Base-by-base conservation (phyloP, 257 asterid genomes). In the Oldenlandia corymbosa region DNA sequence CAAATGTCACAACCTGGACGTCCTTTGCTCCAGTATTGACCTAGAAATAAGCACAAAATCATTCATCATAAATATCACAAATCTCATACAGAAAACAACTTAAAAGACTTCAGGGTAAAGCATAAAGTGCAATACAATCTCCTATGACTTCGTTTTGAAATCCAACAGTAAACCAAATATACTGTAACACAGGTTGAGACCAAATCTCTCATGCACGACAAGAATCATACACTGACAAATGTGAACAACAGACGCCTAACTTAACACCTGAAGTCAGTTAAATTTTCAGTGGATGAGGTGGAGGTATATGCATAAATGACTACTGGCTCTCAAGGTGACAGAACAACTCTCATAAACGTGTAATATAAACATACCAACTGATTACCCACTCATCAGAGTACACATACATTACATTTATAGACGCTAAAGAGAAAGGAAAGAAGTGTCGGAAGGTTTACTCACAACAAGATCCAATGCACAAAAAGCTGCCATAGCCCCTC, bases 401-500 rank as follows among this genome's bases (percentile, higher is more conserved):
- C n/a, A 31, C 21, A 21, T 2, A 3, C n/a, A 12, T 32, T 21
- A 13, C 42, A 59, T 17, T 8, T 23, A 26, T 13, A 18, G 27
- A 27, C 49, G 8, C 21, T n/a, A 21, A 5, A 4, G 9, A 37
- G 65, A 47, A 9, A 47, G 63, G 47, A 65, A 56, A 18, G 72
- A 65, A 0, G 14, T 41, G 7, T 51, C 18, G 14, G 48, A 37
- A 20, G 17, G 14, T 48, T 14, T 58, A 31, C 36, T 73, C 84
- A 93, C 99, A 51, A 50, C 76, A 61, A 93, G 92, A 84, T 93
- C 99, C 68, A 93, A 91, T 21, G 81, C 99, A 66, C 99, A 93
- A 52, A 93, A 74, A 65, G 95, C 89, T 58, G 95, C 99, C 68
- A 93, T 93, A 43, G 97, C 99, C 63, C 97, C 99, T 75, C 99